Conservation (phyloP, 768 basidiomycete genomes). For the Agrocybe pediades region DNA sequence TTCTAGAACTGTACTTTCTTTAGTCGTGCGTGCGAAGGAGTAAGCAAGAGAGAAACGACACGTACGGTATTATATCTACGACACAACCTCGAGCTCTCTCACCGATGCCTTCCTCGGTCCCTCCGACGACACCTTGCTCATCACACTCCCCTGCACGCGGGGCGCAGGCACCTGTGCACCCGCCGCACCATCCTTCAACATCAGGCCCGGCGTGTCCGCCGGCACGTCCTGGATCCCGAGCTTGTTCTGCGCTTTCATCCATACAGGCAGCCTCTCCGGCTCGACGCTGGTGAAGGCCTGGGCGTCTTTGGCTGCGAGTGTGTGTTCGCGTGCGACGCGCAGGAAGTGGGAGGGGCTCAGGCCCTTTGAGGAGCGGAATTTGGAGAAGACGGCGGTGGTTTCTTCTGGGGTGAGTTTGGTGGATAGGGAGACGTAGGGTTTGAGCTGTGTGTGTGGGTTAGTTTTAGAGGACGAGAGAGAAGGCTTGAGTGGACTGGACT, state of each 20-base stretch:
- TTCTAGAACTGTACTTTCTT: not conserved
- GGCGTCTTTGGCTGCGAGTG: slow-evolving; percentile 16
- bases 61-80: not conserved
- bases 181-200: not conserved
- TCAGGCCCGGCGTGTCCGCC: not conserved
- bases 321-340: slow-evolving; percentile 35
- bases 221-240: slow-evolving; percentile 2
- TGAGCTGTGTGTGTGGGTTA: slow-evolving; percentile 49
- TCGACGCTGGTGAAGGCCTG: not conserved
- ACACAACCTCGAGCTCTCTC: slow-evolving; percentile 2
- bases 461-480: not conserved
- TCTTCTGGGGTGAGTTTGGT: slow-evolving; percentile 43
- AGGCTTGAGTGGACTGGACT: no score
- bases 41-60: not conserved
- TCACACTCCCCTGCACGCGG: no score
- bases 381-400: slow-evolving; percentile 36
- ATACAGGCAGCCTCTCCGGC: slow-evolving; percentile 3
- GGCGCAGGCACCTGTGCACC: not conserved
- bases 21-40: not conserved
- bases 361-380: slow-evolving; percentile 38
- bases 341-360: slow-evolving; percentile 47
- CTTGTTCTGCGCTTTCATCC: slow-evolving; percentile 9
- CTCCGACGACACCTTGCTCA: no score
- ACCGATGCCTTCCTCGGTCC: not conserved
- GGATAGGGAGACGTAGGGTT: slow-evolving; percentile 62